Evolutionary conservation across 768 basidiomycete species (phyloP).

Genomic region (Amanita fuliginea): DNA sequence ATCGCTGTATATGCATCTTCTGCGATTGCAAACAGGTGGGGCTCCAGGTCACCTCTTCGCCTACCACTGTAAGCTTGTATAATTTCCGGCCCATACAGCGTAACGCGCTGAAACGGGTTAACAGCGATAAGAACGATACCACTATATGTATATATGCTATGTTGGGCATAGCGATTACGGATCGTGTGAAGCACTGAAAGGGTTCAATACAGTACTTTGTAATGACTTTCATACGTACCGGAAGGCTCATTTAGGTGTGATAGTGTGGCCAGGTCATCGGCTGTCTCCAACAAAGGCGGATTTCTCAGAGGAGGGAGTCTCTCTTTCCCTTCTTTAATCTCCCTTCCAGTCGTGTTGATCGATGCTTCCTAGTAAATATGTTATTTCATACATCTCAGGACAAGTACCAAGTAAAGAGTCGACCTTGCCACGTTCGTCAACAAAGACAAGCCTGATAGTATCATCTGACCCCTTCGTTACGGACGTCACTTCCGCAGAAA

Average conservation of each 20-base stretch:
- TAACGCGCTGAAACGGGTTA: slow-evolving; percentile 97
- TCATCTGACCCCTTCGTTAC: slow-evolving; percentile 59
- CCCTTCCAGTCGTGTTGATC: slow-evolving; percentile 69
- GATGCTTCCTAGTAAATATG: slow-evolving; percentile 49
- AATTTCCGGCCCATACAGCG: slow-evolving; percentile 93
- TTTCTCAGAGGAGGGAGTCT: slow-evolving; percentile 90
- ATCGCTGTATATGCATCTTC: slow-evolving; percentile 99
- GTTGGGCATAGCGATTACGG: slow-evolving; percentile 90
- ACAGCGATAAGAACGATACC: slow-evolving; percentile 98
- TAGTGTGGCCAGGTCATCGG: slow-evolving; percentile 95
- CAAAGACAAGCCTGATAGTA: slow-evolving; percentile 71
- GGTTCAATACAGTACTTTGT: background rate
- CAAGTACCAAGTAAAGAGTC: slow-evolving; percentile 8
- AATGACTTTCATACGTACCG: slow-evolving; percentile 36
- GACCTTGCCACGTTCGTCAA: slow-evolving; percentile 83
- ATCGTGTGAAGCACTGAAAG: slow-evolving; percentile 87
- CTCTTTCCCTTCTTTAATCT: slow-evolving; percentile 70
- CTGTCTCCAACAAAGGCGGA: slow-evolving; percentile 91
- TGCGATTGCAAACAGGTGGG: slow-evolving; percentile 97
- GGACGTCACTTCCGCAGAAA: slow-evolving; percentile 73
- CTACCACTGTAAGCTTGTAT: slow-evolving; percentile 94
- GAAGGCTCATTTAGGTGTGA: slow-evolving; percentile 98
- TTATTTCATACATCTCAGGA: slow-evolving; percentile 7
- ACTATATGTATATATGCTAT: slow-evolving; percentile 97
- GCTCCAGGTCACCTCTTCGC: slow-evolving; percentile 89